Evolutionary conservation across 2,329 filamentous ascomycete species (phyloP).

Genomic region (Arachnomyces sp.): DNA sequence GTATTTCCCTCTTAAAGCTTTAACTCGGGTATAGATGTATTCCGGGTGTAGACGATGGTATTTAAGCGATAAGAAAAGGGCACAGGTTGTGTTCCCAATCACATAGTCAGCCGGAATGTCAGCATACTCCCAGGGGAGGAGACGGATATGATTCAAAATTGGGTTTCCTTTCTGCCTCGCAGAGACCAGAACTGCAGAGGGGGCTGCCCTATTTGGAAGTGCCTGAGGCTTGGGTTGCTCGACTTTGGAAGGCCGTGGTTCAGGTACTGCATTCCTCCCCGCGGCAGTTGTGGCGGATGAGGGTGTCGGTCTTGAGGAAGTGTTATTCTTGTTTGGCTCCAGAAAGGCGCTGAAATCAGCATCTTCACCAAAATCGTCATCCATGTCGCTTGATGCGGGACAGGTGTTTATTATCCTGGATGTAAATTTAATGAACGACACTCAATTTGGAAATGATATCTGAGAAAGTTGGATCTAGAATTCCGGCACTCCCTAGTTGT

Average conservation of each 20-base stretch:
- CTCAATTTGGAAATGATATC: too few species aligned
- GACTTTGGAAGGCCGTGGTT: slow-evolving; percentile 45
- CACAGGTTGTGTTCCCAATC: slow-evolving; percentile 78
- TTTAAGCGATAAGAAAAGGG: slow-evolving; percentile 87
- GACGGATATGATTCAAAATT: slow-evolving; percentile 72
- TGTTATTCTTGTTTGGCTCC: slow-evolving; percentile 16
- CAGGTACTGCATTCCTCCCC: slow-evolving; percentile 28
- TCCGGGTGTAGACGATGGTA: slow-evolving; percentile 96
- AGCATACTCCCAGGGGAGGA: slow-evolving; percentile 89
- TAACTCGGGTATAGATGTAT: slow-evolving; percentile 93
- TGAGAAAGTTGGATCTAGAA: too few species aligned
- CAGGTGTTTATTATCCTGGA: neutral
- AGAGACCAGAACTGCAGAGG: slow-evolving; percentile 80
- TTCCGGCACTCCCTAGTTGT: too few species aligned
- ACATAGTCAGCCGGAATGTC: slow-evolving; percentile 95
- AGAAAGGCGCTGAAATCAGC: slow-evolving; percentile 35
- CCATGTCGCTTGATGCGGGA: slow-evolving; percentile 23
- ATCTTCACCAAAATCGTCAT: slow-evolving; percentile 43
- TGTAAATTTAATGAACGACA: too few species aligned
- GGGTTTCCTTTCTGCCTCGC: slow-evolving; percentile 93
- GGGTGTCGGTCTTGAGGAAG: slow-evolving; percentile 27
- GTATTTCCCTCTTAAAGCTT: slow-evolving; percentile 75
- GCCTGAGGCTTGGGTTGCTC: slow-evolving; percentile 85
- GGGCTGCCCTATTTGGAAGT: slow-evolving; percentile 58
- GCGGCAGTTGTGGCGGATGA: slow-evolving; percentile 43